These are phyloP conservation scores for Pythium monospermum DNA, from an alignment of 352 stramenopile genomes.

Conservation along the genomic window DNA sequence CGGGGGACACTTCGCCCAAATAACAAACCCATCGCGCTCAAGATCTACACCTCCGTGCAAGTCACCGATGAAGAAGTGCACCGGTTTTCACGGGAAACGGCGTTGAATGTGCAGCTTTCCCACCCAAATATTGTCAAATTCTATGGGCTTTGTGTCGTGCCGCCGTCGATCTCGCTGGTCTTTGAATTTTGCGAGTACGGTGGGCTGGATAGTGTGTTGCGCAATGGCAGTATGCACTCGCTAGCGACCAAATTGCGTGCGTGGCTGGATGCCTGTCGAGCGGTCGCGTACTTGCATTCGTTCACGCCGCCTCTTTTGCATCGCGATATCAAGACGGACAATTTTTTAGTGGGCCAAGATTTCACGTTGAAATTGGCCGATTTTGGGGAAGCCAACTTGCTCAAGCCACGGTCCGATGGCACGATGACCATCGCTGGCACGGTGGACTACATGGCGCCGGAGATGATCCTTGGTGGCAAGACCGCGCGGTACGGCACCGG, in stretches of 20 bases:
- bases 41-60: conserved; percentile 83
- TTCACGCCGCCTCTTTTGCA: conserved; percentile 77
- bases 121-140: conserved; percentile 84
- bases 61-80: conserved; percentile 81
- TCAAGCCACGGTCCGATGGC: conserved; percentile 63
- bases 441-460: conserved; percentile 82
- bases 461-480: conserved; percentile 83
- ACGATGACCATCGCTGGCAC: conserved; percentile 86
- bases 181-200: conserved; percentile 87
- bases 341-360: conserved; percentile 76
- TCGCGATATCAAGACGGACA: conserved; percentile 85
- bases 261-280: conserved; percentile 77
- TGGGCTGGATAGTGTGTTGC: conserved; percentile 53
- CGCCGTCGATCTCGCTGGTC: conserved; percentile 79
- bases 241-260: conserved; percentile 74
- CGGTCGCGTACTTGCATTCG: conserved; percentile 81
- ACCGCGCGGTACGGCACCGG: conserved; percentile 71
- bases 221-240: conserved; percentile 50
- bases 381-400: conserved; percentile 82
- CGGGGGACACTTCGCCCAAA: conserved; percentile 49
- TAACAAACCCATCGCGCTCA: conserved; percentile 67
- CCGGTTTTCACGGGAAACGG: conserved; percentile 76
- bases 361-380: conserved; percentile 78
- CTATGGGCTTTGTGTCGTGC: conserved; percentile 76
- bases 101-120: conserved; percentile 73